Conservation (phyloP, 306 rosid species). For the Echinosophora koreensis region DNA sequence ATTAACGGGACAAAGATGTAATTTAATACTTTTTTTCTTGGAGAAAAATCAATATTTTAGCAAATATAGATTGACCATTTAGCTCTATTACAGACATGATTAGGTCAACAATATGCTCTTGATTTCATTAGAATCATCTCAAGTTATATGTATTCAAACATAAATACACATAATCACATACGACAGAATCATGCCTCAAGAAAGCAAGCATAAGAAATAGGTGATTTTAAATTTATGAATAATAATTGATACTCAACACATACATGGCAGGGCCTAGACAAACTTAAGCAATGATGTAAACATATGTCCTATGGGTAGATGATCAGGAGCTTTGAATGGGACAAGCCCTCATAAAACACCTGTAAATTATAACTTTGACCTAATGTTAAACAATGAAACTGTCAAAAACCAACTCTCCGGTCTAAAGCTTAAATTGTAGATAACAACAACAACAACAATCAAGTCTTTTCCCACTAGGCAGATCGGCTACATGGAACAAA, state of each 20-base stretch:
- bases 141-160: slow-evolving; percentile 6
- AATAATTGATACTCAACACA: slow-evolving; percentile 1
- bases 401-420: not conserved
- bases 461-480: no score
- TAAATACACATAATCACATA: slow-evolving; percentile 23
- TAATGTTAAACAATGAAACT: not conserved
- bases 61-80: not conserved
- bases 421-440: not conserved
- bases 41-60: not conserved
- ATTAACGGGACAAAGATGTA: not conserved
- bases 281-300: not conserved
- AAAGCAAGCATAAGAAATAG: slow-evolving; percentile 5
- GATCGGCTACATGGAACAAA: no score
- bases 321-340: not conserved
- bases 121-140: not conserved
- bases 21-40: not conserved
- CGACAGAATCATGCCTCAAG: slow-evolving; percentile 1
- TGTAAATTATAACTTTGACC: not conserved
- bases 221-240: slow-evolving; percentile 2
- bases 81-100: slow-evolving; percentile 15
- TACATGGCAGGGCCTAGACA: not conserved
- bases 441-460: no score
- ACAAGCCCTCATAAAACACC: not conserved
- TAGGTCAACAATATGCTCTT: slow-evolving; percentile 19
- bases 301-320: not conserved